Conservation (phyloP, 805 yeast species). For the Candida incommunis region DNA sequence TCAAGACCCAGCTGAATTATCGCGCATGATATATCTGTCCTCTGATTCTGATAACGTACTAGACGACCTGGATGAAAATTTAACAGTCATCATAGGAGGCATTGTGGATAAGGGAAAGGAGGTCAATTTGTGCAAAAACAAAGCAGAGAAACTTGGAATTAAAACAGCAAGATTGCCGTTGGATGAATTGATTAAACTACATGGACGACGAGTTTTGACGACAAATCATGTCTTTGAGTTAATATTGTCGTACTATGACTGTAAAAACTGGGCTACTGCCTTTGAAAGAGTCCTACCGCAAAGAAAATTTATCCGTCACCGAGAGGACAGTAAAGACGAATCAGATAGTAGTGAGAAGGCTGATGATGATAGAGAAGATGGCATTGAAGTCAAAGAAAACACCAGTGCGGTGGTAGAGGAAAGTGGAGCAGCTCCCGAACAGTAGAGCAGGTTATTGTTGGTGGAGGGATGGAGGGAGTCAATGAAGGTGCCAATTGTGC, state of each 20-base stretch:
- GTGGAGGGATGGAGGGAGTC: too few relatives aligned
- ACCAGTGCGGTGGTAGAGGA: neutral
- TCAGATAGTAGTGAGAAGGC: neutral
- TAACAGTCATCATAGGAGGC: slow-evolving; percentile 84
- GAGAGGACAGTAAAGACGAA: neutral
- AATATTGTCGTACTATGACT: slow-evolving; percentile 66
- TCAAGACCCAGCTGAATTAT: slow-evolving; percentile 25
- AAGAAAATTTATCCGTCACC: slow-evolving; percentile 35
- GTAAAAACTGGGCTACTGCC: slow-evolving; percentile 70
- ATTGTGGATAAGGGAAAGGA: slow-evolving; percentile 92
- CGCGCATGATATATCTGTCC: slow-evolving; percentile 49
- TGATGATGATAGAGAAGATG: neutral
- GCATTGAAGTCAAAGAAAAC: neutral
- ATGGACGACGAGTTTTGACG: slow-evolving; percentile 81
- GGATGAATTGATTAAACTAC: slow-evolving; percentile 64
- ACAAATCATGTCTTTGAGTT: slow-evolving; percentile 92
- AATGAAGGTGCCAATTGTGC: too few relatives aligned
- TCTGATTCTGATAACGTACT: slow-evolving; percentile 75
- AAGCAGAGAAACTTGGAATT: slow-evolving; percentile 63
- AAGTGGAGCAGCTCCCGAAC: neutral
- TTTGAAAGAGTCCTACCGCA: slow-evolving; percentile 80
- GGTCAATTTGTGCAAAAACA: slow-evolving; percentile 63
- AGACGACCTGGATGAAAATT: slow-evolving; percentile 46
- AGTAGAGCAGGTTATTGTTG: too few relatives aligned
- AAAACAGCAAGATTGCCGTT: slow-evolving; percentile 73